phyloP scores from a whole-genome alignment of 2,329 filamentous ascomycete genomes.

The Shiraia sp. region DNA sequence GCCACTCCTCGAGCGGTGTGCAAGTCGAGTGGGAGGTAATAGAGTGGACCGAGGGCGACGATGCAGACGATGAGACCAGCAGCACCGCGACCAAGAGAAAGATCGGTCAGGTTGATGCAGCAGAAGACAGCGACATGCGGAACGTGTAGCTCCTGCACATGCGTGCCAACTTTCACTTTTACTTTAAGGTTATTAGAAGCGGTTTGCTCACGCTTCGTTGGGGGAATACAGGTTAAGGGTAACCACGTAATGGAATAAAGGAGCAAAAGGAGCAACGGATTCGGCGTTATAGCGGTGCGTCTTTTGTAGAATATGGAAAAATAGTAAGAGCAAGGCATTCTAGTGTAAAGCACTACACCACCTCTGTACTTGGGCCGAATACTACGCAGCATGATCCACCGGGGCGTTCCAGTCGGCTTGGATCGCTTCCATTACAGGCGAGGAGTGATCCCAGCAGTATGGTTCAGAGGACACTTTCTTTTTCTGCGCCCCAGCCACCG shows the following conservation, averaged over 20 bases:
- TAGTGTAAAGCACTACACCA: constrained; percentile 7
- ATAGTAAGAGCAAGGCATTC: constrained; percentile 10
- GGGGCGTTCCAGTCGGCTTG: too few species aligned
- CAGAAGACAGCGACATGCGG: constrained; percentile 40
- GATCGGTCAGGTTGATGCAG: constrained; percentile 33
- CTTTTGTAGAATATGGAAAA: constrained; percentile 11
- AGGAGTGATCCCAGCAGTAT: too few species aligned
- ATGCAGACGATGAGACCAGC: constrained; percentile 42
- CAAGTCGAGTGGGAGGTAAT: constrained; percentile 82
- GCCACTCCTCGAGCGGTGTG: constrained; percentile 66
- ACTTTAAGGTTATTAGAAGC: constrained; percentile 25
- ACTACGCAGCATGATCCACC: too few species aligned
- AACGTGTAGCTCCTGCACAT: constrained; percentile 18
- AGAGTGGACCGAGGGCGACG: constrained; percentile 60
- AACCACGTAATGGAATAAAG: constrained; percentile 10
- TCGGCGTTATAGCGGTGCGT: constrained; percentile 20
- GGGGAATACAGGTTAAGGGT: constrained; percentile 9
- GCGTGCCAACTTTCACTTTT: too few species aligned
- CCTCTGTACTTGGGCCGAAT: background rate
- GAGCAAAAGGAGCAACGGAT: constrained; percentile 12
- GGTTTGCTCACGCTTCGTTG: constrained; percentile 32
- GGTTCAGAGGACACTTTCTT: too few species aligned
- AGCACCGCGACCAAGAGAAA: constrained; percentile 39
- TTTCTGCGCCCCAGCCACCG: too few species aligned
- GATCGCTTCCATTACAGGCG: too few species aligned